Percentiles rank a stretch among this genome's conserved stretches.
These are phyloP conservation scores for Boletus rufocinnamomeus DNA, from an alignment of 768 basidiomycete genomes.

Conservation along the genomic window DNA sequence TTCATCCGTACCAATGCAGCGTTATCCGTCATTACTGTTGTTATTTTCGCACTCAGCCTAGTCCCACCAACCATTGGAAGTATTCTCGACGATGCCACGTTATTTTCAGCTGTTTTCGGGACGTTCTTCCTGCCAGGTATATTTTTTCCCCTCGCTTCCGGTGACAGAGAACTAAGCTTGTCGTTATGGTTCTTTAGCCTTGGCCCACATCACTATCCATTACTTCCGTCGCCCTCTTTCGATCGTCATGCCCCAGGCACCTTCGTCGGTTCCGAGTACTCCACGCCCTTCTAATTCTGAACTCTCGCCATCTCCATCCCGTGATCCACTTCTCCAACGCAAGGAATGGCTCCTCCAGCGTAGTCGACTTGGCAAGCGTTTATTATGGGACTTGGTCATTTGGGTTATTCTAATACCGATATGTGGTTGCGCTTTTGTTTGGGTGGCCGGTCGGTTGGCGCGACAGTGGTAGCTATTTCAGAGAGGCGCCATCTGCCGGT, in stretches of 20 bases:
- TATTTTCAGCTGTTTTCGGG: slow-evolving; percentile 53
- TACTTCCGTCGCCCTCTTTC: slow-evolving; percentile 82
- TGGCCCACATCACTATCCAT: slow-evolving; percentile 80
- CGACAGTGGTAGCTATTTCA: slow-evolving; percentile 50
- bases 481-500: slow-evolving; percentile 7
- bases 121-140: slow-evolving; percentile 67
- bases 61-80: slow-evolving; percentile 41
- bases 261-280: slow-evolving; percentile 24
- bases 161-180: background rate
- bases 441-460: slow-evolving; percentile 55
- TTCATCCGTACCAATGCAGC: slow-evolving; percentile 45
- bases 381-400: slow-evolving; percentile 83
- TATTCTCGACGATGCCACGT: slow-evolving; percentile 48
- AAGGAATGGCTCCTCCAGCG: slow-evolving; percentile 87
- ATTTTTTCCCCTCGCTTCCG: slow-evolving; percentile 8
- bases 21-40: slow-evolving; percentile 42
- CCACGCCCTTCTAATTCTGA: slow-evolving; percentile 21
- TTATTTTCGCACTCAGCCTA: slow-evolving; percentile 48
- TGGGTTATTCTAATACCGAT: slow-evolving; percentile 71
- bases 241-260: slow-evolving; percentile 71
- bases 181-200: slow-evolving; percentile 40
- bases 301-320: slow-evolving; percentile 33
- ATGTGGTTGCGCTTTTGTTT: slow-evolving; percentile 55
- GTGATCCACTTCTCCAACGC: slow-evolving; percentile 75
- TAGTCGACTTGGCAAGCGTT: slow-evolving; percentile 64